Evolutionary conservation across 345 rosid species (phyloP), one percentile per base, ranked within the genome.

Genomic region (Gossypioides kirkii): DNA sequence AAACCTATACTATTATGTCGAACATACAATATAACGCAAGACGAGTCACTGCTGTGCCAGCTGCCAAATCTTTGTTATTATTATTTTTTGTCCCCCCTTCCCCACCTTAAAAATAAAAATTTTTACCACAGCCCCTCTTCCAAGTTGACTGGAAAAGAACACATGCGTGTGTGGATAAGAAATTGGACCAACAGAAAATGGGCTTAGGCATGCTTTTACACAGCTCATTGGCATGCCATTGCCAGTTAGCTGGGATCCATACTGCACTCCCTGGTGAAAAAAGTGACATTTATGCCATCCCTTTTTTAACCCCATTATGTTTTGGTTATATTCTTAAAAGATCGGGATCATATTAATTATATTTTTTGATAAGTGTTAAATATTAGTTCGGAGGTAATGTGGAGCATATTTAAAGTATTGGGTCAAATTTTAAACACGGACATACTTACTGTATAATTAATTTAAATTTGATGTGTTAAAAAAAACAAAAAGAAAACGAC

Each of bases 241-340:
- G 62, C 38, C 38, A 4, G 38, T 32, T 32, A 5, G 38, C 38
- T 32, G 38, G 38, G 10, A 23, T 1, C 70, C 66, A 38, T 46
- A 75, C 72, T 71, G 76, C 76, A 71, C 53, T 71, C 45, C 20
- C 64, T 63, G 53, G 61, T 60, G 77, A 12, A 53, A 46, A 5
- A 32, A 32, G 38, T 32, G 38, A 32, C 38, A 32, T 32, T 32
- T 5, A 32, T 4, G 5, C 38, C 38, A n/a, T 79, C 76, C 71
- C 13, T 32, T 14, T 28, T 25, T 46, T 38, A 59, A 62, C 72
- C 67, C 67, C 28, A 11, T 76, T 61, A 28, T 28, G 36, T 28
- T 32, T 32, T 32, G 5, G 38, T 32, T 32, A 32, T 32, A 32
- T 32, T 0, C 1, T 5, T 32, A 32, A 32, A 1, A 32, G 38